Conservation (phyloP, 345 rosid species). For the Rhizophora apiculata region DNA sequence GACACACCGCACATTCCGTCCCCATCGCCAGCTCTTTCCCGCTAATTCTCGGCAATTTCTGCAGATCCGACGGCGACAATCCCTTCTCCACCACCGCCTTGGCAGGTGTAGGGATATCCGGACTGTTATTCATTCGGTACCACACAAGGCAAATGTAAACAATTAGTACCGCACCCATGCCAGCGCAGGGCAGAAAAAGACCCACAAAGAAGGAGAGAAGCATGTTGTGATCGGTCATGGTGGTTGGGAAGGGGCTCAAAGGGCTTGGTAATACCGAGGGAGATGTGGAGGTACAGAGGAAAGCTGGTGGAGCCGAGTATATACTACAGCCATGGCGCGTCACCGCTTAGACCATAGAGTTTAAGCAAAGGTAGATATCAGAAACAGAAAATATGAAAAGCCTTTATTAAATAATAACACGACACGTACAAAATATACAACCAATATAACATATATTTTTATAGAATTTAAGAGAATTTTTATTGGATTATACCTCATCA, state of each 20-base stretch:
- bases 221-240: slow-evolving; percentile 29
- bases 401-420: too few species aligned
- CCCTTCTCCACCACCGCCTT: slow-evolving; percentile 43
- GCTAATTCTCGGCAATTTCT: slow-evolving; percentile 51
- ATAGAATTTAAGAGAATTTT: too few species aligned
- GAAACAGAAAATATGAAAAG: too few species aligned
- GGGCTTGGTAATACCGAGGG: not conserved
- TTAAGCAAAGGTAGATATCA: too few species aligned
- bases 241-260: not conserved
- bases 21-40: slow-evolving; percentile 67
- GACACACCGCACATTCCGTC: slow-evolving; percentile 77
- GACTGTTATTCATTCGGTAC: slow-evolving; percentile 30
- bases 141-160: slow-evolving; percentile 59
- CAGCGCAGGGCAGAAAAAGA: slow-evolving; percentile 65
- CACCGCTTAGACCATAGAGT: too few species aligned
- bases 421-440: too few species aligned
- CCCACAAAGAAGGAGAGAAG: slow-evolving; percentile 53
- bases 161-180: slow-evolving; percentile 57
- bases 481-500: too few species aligned
- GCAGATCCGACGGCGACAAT: slow-evolving; percentile 53
- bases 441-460: too few species aligned
- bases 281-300: too few species aligned
- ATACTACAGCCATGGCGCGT: too few species aligned
- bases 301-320: too few species aligned
- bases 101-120: slow-evolving; percentile 15